Conservation (phyloP, 1,139 yeast genomes). For the Groenewaldozyma auringiensis region DNA sequence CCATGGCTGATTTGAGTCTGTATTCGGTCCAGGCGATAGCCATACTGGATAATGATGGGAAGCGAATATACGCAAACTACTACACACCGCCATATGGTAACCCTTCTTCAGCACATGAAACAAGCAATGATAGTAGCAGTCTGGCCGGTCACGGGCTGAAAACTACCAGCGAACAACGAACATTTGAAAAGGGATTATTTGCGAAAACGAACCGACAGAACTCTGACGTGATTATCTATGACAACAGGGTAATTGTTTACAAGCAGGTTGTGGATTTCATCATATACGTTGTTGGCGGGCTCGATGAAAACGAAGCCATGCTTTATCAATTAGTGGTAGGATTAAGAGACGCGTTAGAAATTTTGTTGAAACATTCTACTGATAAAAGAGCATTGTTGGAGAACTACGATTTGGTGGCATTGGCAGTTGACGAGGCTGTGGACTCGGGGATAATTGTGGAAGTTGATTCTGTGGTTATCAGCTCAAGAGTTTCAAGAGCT, state of each 20-base stretch:
- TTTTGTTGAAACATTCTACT: slow-evolving; percentile 63
- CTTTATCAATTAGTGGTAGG: slow-evolving; percentile 72
- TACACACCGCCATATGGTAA: slow-evolving; percentile 55
- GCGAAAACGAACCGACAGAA: slow-evolving; percentile 71
- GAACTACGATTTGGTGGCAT: slow-evolving; percentile 74
- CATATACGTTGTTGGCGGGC: slow-evolving; percentile 62
- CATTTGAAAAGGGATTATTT: slow-evolving; percentile 69
- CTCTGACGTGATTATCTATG: slow-evolving; percentile 73
- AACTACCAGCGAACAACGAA: slow-evolving; percentile 55
- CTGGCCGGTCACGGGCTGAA: slow-evolving; percentile 22
- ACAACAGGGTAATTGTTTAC: slow-evolving; percentile 64
- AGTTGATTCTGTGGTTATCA: slow-evolving; percentile 79
- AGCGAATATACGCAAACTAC: slow-evolving; percentile 77
- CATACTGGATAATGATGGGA: slow-evolving; percentile 75
- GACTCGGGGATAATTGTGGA: slow-evolving; percentile 84
- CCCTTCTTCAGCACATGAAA: slow-evolving; percentile 20
- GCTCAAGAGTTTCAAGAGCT: slow-evolving; percentile 79
- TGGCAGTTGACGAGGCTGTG: slow-evolving; percentile 84
- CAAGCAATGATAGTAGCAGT: slow-evolving; percentile 19
- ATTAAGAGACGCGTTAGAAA: slow-evolving; percentile 70
- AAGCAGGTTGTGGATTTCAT: slow-evolving; percentile 73
- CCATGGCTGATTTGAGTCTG: slow-evolving; percentile 32
- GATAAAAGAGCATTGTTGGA: slow-evolving; percentile 77
- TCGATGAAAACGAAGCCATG: slow-evolving; percentile 81
- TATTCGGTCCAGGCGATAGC: slow-evolving; percentile 73